These are phyloP conservation scores for Talaromyces funiculosus DNA, from an alignment of 2,329 filamentous ascomycete species.

Conservation along the genomic window DNA sequence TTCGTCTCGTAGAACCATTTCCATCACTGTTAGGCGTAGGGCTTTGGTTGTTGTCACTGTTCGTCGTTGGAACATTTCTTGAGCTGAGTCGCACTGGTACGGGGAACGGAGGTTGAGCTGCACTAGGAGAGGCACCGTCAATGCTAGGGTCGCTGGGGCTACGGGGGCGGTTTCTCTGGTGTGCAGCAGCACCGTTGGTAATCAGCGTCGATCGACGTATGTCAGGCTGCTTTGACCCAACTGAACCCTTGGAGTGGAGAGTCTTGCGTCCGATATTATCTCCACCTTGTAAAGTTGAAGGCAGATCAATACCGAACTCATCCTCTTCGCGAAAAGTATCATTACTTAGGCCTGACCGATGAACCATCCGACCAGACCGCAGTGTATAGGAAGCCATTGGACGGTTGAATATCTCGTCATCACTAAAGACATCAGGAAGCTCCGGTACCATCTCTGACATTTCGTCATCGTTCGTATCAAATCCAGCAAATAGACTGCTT, in stretches of 20 bases:
- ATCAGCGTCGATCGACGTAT: conserved; percentile 77
- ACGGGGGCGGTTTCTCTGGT: conserved; percentile 57
- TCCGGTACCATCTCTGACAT: conserved; percentile 22
- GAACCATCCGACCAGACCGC: conserved; percentile 39
- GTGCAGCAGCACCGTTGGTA: conserved; percentile 67
- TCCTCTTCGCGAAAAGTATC: conserved; percentile 32
- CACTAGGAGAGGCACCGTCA: conserved; percentile 33
- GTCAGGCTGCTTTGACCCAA: conserved; percentile 50
- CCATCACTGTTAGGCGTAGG: conserved; percentile 59
- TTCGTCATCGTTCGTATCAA: conserved; percentile 60
- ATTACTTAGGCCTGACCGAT: conserved; percentile 29
- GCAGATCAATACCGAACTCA: conserved; percentile 28
- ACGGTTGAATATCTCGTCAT: conserved; percentile 41
- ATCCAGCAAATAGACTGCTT: conserved; percentile 81
- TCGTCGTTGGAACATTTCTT: conserved; percentile 61
- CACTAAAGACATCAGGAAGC: conserved; percentile 30
- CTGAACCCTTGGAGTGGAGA: conserved; percentile 34
- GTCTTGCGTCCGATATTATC: conserved; percentile 17
- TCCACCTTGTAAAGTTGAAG: conserved; percentile 16
- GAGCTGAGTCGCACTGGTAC: conserved; percentile 88
- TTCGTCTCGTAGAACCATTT: conserved; percentile 46
- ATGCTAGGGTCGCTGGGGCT: conserved; percentile 43
- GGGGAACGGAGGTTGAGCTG: conserved; percentile 68
- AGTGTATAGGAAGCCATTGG: conserved; percentile 42
- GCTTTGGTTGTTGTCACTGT: conserved; percentile 72